Percentiles rank a stretch among this genome's conserved stretches.
These are phyloP conservation scores for Penicillium sp. DNA, from an alignment of 2,329 filamentous ascomycete genomes.

Conservation along the genomic window DNA sequence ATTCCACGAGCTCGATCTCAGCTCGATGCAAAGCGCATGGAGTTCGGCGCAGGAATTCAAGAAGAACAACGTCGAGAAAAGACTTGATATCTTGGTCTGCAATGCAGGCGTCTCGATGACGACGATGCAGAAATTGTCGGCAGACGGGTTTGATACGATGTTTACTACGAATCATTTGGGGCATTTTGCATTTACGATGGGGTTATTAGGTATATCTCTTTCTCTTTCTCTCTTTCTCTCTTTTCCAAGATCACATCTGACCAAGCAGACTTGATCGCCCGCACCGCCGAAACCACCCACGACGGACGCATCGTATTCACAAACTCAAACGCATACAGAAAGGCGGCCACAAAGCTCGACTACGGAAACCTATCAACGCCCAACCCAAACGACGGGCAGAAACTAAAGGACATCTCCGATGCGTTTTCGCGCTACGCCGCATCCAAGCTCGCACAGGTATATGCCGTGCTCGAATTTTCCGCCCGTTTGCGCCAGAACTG, in stretches of 20 bases:
- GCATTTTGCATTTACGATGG: slow-evolving; percentile 12
- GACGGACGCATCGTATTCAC: slow-evolving; percentile 11
- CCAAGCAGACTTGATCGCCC: slow-evolving; percentile 5
- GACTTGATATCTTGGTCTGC: slow-evolving; percentile 12
- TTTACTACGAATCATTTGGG: slow-evolving; percentile 12
- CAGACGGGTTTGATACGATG: slow-evolving; percentile 12
- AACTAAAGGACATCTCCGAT: slow-evolving; percentile 3
- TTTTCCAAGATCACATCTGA: not conserved
- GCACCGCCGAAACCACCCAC: slow-evolving; percentile 8
- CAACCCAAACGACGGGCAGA: slow-evolving; percentile 7
- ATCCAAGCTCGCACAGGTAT: slow-evolving; percentile 10
- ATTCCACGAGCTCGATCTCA: slow-evolving; percentile 9
- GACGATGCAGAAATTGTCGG: slow-evolving; percentile 9
- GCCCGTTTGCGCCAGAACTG: not conserved
- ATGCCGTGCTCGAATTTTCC: slow-evolving; percentile 2
- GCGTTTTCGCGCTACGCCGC: slow-evolving; percentile 7
- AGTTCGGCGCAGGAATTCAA: slow-evolving; percentile 8
- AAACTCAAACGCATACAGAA: slow-evolving; percentile 10
- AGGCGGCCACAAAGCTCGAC: slow-evolving; percentile 4
- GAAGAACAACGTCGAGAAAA: not conserved
- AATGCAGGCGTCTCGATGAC: slow-evolving; percentile 14
- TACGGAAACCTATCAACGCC: slow-evolving; percentile 8
- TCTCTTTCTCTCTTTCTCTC: not conserved
- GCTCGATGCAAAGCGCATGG: slow-evolving; percentile 12
- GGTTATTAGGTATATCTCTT: slow-evolving; percentile 6